Evolutionary conservation across 2,329 filamentous ascomycete species (phyloP).

Genomic region (Leptographium wingfieldii): DNA sequence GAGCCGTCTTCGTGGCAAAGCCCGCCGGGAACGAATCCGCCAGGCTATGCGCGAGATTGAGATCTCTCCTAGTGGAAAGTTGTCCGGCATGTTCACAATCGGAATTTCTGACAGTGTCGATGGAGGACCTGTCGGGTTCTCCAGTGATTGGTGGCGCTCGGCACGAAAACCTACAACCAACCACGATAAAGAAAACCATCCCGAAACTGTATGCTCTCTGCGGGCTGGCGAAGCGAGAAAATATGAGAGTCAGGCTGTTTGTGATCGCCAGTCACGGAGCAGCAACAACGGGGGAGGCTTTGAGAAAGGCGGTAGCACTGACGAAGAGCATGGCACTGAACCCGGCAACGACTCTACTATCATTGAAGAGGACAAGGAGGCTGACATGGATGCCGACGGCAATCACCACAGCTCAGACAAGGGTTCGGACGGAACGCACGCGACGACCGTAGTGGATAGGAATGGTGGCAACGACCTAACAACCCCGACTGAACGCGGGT

Average conservation of each 20-base stretch:
- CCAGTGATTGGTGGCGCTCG: conserved; percentile 4
- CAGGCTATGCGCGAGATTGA: conserved; percentile 42
- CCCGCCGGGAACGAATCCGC: conserved; percentile 41
- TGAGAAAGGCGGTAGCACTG: conserved; percentile 4
- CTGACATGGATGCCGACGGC: neutral
- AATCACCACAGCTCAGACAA: neutral
- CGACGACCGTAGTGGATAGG: neutral
- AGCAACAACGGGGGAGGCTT: neutral
- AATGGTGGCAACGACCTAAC: neutral
- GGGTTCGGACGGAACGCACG: neutral
- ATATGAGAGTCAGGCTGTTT: neutral
- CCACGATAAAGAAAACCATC: conserved; percentile 36
- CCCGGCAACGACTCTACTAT: conserved; percentile 2
- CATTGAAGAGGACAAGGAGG: neutral
- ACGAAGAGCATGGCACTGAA: neutral
- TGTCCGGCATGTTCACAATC: conserved; percentile 16
- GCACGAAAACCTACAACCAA: conserved; percentile 14
- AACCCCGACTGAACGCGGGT: neutral
- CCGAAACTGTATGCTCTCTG: conserved; percentile 2
- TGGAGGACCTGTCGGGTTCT: conserved; percentile 13
- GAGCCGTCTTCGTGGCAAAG: conserved; percentile 42
- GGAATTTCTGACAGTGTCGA: neutral
- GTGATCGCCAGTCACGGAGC: neutral
- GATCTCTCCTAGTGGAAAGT: conserved; percentile 21
- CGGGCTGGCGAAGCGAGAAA: neutral